These are phyloP conservation scores for Coemansia sp. DNA, from an alignment of 371 early-diverging fungal genomes.

Conservation along the genomic window DNA sequence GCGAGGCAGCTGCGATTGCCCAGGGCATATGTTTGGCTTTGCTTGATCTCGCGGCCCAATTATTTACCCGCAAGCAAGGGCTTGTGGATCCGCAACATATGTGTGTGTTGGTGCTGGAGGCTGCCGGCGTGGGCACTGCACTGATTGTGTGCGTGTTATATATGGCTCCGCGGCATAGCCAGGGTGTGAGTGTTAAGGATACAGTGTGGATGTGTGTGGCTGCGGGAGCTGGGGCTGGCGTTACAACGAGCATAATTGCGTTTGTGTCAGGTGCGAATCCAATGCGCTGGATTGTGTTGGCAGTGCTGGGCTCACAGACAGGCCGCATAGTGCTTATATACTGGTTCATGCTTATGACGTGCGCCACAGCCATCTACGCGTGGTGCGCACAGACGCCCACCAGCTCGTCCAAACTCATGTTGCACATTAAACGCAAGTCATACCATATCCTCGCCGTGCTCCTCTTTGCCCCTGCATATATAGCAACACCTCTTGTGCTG, in stretches of 20 bases:
- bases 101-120: slow-evolving; percentile 27
- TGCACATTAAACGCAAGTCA: slow-evolving; percentile 65
- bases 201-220: not conserved
- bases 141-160: not conserved
- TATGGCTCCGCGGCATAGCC: not conserved
- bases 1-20: slow-evolving; percentile 36
- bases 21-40: slow-evolving; percentile 24
- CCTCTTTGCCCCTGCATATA: slow-evolving; percentile 82
- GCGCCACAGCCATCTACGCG: not conserved
- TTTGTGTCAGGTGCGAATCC: slow-evolving; percentile 2
- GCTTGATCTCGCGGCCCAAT: not conserved
- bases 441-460: slow-evolving; percentile 81
- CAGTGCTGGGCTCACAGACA: slow-evolving; percentile 1
- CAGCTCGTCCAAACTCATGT: slow-evolving; percentile 11
- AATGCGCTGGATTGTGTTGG: slow-evolving; percentile 22
- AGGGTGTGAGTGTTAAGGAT: too few relatives aligned
- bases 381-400: not conserved
- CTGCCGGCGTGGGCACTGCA: slow-evolving; percentile 13
- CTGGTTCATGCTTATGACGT: slow-evolving; percentile 30
- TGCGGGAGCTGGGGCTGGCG: not conserved
- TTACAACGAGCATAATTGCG: slow-evolving; percentile 7
- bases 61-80: not conserved
- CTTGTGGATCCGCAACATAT: not conserved
- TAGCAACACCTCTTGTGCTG: slow-evolving; percentile 69
- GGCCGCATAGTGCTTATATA: slow-evolving; percentile 19